Conservation (phyloP, 768 basidiomycete genomes). For the Agrocybe praecox region DNA sequence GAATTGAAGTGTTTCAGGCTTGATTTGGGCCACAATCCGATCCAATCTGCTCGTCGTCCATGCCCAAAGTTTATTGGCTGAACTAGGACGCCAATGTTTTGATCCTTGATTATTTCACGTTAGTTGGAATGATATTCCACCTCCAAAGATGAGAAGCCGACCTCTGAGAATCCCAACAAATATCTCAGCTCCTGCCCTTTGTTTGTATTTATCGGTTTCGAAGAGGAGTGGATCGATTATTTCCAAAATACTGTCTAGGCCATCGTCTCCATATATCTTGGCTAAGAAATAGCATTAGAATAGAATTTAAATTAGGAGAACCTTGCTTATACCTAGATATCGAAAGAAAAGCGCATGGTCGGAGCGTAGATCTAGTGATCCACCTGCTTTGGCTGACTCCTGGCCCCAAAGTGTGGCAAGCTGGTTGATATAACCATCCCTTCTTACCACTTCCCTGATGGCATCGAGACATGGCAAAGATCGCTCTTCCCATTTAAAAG, state of each 20-base stretch:
- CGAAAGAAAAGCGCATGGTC: constrained; percentile 47
- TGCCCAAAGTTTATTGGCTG: constrained; percentile 61
- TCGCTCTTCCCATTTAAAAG: constrained; percentile 53
- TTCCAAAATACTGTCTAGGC: constrained; percentile 53
- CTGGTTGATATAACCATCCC: constrained; percentile 60
- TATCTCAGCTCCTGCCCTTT: constrained; percentile 71
- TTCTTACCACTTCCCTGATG: constrained; percentile 47
- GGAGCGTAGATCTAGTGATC: constrained; percentile 56
- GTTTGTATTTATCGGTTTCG: constrained; percentile 81
- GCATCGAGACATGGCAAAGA: constrained; percentile 54
- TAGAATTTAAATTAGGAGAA: background rate
- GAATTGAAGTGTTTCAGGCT: constrained; percentile 80
- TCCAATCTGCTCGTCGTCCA: constrained; percentile 71
- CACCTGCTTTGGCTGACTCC: constrained; percentile 65
- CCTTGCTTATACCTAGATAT: constrained; percentile 33
- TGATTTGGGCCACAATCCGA: constrained; percentile 70
- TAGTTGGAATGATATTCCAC: background rate
- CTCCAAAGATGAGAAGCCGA: constrained; percentile 26
- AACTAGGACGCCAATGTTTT: constrained; percentile 76
- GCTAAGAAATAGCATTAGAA: constrained; percentile 37
- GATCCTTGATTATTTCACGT: constrained; percentile 49
- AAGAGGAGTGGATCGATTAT: constrained; percentile 62
- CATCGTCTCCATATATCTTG: constrained; percentile 62
- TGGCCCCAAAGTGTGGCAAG: constrained; percentile 75
- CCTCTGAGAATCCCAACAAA: constrained; percentile 77